A percentile compares a stretch with the other conserved stretches of the same genome.
phyloP scores from a whole-genome alignment of 495 filamentous ascomycete genomes.

The Penicillium psychrofluorescens region DNA sequence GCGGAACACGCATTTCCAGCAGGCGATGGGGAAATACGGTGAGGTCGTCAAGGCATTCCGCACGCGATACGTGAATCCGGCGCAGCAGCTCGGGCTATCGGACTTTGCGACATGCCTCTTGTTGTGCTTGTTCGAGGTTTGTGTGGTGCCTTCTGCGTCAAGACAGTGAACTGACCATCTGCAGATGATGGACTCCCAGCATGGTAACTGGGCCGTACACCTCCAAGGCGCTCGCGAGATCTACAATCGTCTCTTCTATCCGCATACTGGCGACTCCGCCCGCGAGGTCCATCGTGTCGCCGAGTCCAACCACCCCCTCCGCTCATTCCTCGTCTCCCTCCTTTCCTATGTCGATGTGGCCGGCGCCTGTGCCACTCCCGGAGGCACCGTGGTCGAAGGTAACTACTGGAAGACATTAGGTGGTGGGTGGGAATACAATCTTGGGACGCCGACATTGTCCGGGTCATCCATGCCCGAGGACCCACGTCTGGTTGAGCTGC shows the following conservation, averaged over 20 bases:
- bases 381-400: constrained; percentile 32
- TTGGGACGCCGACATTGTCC: constrained; percentile 27
- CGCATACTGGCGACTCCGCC: constrained; percentile 14
- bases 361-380: constrained; percentile 32
- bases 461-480: constrained; percentile 15
- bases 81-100: constrained; percentile 20
- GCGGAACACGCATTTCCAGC: constrained; percentile 30
- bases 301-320: constrained; percentile 31
- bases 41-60: constrained; percentile 32
- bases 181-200: constrained; percentile 41
- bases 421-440: constrained; percentile 36
- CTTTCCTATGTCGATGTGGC: constrained; percentile 36
- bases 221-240: constrained; percentile 37
- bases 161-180: constrained; percentile 1
- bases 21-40: constrained; percentile 36
- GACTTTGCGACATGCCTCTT: constrained; percentile 36
- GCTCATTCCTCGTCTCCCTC: constrained; percentile 32
- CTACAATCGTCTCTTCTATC: constrained; percentile 30
- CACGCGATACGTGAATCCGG: constrained; percentile 18
- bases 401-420: constrained; percentile 34
- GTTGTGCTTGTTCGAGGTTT: constrained; percentile 34
- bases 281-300: constrained; percentile 25
- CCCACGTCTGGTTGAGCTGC: constrained; percentile 23
- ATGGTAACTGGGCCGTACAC: constrained; percentile 35
- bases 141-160: background rate